A percentile compares a stretch with the other conserved stretches of the same genome.
phyloP scores from a whole-genome alignment of 495 filamentous ascomycete genomes.

The Penicillium roqueforti region DNA sequence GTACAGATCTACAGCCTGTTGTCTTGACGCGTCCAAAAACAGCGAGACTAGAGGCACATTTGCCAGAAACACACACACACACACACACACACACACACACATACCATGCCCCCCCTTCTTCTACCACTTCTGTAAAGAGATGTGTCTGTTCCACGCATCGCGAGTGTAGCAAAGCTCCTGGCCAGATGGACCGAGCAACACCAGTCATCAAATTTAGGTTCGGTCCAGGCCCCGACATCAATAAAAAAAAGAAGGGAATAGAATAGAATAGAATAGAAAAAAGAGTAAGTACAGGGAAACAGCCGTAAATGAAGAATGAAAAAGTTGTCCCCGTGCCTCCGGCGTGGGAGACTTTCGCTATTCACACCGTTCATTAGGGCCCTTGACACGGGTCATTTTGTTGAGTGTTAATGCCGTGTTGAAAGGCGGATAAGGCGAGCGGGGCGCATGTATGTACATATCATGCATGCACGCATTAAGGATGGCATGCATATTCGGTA shows the following conservation, averaged over 20 bases:
- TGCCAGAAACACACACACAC: neutral
- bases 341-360: neutral
- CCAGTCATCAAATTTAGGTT: constrained; percentile 11
- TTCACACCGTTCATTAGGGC: constrained; percentile 2
- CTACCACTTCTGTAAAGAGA: neutral
- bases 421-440: constrained; percentile 14
- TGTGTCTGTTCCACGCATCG: neutral
- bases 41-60: neutral
- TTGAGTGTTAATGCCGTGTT: constrained; percentile 12
- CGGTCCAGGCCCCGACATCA: constrained; percentile 7
- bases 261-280: constrained; percentile 9
- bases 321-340: constrained; percentile 12
- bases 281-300: constrained; percentile 14
- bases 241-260: constrained; percentile 10
- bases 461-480: constrained; percentile 13
- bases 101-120: neutral
- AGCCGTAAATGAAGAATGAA: constrained; percentile 17
- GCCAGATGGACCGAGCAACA: constrained; percentile 1
- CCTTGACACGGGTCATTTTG: constrained; percentile 2
- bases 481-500: constrained; percentile 7
- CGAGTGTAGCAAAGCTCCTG: constrained; percentile 4
- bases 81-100: no score
- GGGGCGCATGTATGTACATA: constrained; percentile 9
- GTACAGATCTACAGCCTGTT: constrained; percentile 20
- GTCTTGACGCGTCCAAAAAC: constrained; percentile 1